Percentiles rank a stretch among this genome's conserved stretches.
These are phyloP conservation scores for Colletotrichum sp. DNA, from an alignment of 2,329 filamentous ascomycete species.

Conservation along the genomic window DNA sequence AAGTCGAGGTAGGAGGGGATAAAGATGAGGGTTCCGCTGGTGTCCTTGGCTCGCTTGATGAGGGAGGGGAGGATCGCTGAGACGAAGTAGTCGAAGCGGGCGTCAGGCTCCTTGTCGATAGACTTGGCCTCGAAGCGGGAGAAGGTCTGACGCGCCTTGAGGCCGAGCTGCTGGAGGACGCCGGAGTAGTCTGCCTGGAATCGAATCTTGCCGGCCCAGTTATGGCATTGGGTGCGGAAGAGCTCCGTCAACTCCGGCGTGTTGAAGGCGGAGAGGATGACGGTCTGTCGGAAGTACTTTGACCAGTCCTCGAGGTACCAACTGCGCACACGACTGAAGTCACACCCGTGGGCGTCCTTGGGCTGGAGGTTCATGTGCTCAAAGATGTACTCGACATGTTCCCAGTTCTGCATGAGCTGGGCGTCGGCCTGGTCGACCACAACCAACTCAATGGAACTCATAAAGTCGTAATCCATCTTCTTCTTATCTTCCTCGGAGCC, in stretches of 20 bases:
- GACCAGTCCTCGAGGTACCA: slow-evolving; percentile 95
- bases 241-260: slow-evolving; percentile 88
- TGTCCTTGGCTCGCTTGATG: slow-evolving; percentile 68
- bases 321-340: slow-evolving; percentile 86
- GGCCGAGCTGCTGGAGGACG: slow-evolving; percentile 73
- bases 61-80: slow-evolving; percentile 80
- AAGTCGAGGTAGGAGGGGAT: slow-evolving; percentile 96
- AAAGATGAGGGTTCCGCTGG: slow-evolving; percentile 80
- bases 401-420: slow-evolving; percentile 97
- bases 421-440: slow-evolving; percentile 93
- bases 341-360: slow-evolving; percentile 87
- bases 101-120: slow-evolving; percentile 79
- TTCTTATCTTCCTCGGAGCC: slow-evolving; percentile 72
- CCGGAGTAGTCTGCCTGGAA: slow-evolving; percentile 72
- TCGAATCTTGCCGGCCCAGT: slow-evolving; percentile 80
- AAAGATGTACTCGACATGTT: slow-evolving; percentile 91
- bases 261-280: slow-evolving; percentile 81
- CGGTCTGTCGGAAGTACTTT: slow-evolving; percentile 81
- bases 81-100: slow-evolving; percentile 89
- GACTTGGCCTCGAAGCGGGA: slow-evolving; percentile 79
- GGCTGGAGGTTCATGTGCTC: slow-evolving; percentile 91
- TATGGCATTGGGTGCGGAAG: slow-evolving; percentile 77
- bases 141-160: slow-evolving; percentile 85
- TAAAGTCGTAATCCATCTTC: slow-evolving; percentile 81
- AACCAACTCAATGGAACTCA: slow-evolving; percentile 91